Evolutionary conservation across 371 early-diverging fungal genomes (phyloP).

Genomic region (Mucor indicus): DNA sequence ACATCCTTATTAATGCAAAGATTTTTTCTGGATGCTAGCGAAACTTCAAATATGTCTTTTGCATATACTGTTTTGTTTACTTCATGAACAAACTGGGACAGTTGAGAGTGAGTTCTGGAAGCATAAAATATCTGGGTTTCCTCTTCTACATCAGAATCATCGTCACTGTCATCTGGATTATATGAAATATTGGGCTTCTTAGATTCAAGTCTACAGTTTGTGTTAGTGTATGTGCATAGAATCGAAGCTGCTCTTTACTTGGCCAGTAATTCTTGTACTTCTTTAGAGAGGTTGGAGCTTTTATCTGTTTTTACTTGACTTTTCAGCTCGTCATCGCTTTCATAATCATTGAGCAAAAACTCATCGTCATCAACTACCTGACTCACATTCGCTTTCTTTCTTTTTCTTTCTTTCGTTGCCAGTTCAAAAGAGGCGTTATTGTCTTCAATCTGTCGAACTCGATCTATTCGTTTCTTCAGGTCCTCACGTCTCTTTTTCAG

Average conservation of each 20-base stretch:
- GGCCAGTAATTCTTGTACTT: slow-evolving; percentile 54
- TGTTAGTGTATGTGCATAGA: slow-evolving; percentile 1
- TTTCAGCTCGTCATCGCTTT: slow-evolving; percentile 53
- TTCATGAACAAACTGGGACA: slow-evolving; percentile 89
- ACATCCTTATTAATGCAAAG: slow-evolving; percentile 79
- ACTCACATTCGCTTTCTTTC: neutral
- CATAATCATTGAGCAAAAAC: slow-evolving; percentile 65
- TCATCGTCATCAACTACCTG: slow-evolving; percentile 37
- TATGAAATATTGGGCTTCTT: slow-evolving; percentile 9
- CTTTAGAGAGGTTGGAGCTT: slow-evolving; percentile 43
- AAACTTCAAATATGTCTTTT: slow-evolving; percentile 56
- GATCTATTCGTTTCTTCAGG: slow-evolving; percentile 29
- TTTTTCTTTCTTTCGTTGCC: slow-evolving; percentile 11
- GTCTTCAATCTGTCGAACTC: slow-evolving; percentile 18
- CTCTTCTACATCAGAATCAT: slow-evolving; percentile 33
- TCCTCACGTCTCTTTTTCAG: slow-evolving; percentile 18
- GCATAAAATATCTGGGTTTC: slow-evolving; percentile 64
- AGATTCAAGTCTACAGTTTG: slow-evolving; percentile 10
- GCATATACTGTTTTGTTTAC: slow-evolving; percentile 77
- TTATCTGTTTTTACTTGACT: neutral
- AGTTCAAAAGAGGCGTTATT: slow-evolving; percentile 1
- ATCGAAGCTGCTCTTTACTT: slow-evolving; percentile 26
- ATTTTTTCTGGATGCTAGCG: slow-evolving; percentile 84
- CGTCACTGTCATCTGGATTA: slow-evolving; percentile 9
- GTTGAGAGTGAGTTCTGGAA: slow-evolving; percentile 93